These are phyloP conservation scores for Metarhizium sp. DNA, from an alignment of 2,329 filamentous ascomycete genomes.

Conservation along the genomic window DNA sequence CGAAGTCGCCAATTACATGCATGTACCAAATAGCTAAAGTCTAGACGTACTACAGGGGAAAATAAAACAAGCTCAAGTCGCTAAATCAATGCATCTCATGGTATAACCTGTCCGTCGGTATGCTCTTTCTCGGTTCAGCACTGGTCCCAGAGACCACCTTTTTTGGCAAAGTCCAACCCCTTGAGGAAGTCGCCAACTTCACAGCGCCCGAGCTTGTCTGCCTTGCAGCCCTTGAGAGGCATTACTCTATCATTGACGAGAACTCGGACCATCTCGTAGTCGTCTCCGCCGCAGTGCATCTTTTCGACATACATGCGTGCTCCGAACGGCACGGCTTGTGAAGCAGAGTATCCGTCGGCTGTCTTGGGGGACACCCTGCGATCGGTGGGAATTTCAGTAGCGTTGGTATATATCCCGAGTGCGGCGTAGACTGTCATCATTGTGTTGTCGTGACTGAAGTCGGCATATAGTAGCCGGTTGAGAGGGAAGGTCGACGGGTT, in stretches of 20 bases:
- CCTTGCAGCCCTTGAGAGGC: slow-evolving; percentile 59
- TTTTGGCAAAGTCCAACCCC: slow-evolving; percentile 63
- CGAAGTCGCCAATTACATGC: no score
- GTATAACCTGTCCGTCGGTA: background rate
- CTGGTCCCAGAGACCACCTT: slow-evolving; percentile 62
- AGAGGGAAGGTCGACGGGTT: slow-evolving; percentile 65
- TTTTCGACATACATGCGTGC: slow-evolving; percentile 81
- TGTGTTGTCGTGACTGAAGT: slow-evolving; percentile 88
- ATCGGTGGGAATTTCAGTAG: slow-evolving; percentile 40
- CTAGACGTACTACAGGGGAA: no score
- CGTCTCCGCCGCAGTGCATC: slow-evolving; percentile 51
- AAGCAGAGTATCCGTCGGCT: slow-evolving; percentile 60
- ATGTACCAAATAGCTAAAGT: no score
- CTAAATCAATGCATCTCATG: background rate
- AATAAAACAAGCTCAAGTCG: background rate
- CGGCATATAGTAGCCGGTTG: slow-evolving; percentile 61
- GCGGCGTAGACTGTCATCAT: slow-evolving; percentile 71
- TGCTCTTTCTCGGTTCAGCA: slow-evolving; percentile 31
- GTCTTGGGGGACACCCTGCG: slow-evolving; percentile 39
- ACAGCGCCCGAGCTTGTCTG: slow-evolving; percentile 64
- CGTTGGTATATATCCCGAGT: slow-evolving; percentile 67
- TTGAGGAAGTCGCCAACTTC: slow-evolving; percentile 60
- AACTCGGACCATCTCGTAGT: slow-evolving; percentile 66
- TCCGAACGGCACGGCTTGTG: slow-evolving; percentile 76
- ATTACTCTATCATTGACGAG: slow-evolving; percentile 79